A percentile compares a stretch with the other conserved stretches of the same genome.
phyloP scores from a whole-genome alignment of 148 eudicot genomes.

The Euryodendron excelsum region DNA sequence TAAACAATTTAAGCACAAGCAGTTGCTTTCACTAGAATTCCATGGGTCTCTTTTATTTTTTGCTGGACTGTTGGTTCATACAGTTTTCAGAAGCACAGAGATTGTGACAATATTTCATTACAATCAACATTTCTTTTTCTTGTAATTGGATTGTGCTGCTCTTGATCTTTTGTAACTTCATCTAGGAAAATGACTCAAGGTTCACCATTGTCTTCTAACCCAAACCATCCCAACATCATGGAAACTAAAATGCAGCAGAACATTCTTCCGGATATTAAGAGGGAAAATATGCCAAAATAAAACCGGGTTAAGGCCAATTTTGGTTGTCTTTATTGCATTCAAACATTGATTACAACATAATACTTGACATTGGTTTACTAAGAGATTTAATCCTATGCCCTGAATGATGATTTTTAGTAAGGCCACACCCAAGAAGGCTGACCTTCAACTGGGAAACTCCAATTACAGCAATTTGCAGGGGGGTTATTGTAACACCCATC shows the following conservation, averaged over 20 bases:
- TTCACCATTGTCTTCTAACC: too few relatives aligned
- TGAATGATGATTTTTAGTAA: constrained; percentile 13
- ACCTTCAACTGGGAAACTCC: constrained; percentile 39
- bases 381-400: neutral
- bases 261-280: too few relatives aligned
- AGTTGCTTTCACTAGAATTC: too few relatives aligned
- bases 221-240: too few relatives aligned
- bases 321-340: constrained; percentile 1
- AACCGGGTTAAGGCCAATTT: neutral
- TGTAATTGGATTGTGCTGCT: neutral
- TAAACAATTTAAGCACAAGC: neutral
- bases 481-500: constrained; percentile 29
- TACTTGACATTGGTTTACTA: neutral
- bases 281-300: neutral
- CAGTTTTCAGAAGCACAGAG: neutral
- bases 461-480: constrained; percentile 26
- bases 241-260: too few relatives aligned
- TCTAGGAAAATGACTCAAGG: too few relatives aligned
- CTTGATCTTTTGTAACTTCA: too few relatives aligned
- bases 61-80: neutral
- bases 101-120: neutral
- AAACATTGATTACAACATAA: constrained; percentile 20
- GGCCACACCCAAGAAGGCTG: constrained; percentile 57
- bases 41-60: too few relatives aligned
- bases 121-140: neutral